A percentile compares a stretch with the other conserved stretches of the same genome.
phyloP scores from a whole-genome alignment of 2,329 filamentous ascomycete species.

The Penicillium crustosum region DNA sequence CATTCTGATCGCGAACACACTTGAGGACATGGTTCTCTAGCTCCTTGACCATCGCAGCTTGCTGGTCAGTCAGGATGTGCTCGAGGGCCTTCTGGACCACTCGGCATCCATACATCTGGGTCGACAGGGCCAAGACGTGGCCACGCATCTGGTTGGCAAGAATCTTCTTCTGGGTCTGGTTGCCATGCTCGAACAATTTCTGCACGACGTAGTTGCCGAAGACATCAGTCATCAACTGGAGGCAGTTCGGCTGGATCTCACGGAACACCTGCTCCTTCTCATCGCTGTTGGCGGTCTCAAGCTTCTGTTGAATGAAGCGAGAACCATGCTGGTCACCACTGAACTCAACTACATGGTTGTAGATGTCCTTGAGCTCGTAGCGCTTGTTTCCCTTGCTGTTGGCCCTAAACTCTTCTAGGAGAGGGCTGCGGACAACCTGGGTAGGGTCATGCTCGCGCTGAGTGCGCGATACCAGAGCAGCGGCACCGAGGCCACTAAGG shows the following conservation, averaged over 20 bases:
- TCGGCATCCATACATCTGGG: constrained; percentile 89
- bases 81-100: constrained; percentile 96
- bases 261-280: constrained; percentile 89
- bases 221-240: constrained; percentile 91
- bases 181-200: constrained; percentile 95
- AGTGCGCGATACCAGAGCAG: constrained; percentile 42
- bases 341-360: constrained; percentile 85
- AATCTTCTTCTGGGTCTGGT: constrained; percentile 86
- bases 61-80: constrained; percentile 87
- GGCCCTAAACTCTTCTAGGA: constrained; percentile 76
- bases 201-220: constrained; percentile 99
- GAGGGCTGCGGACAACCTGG: constrained; percentile 65
- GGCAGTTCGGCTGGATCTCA: constrained; percentile 78
- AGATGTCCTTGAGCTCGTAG: constrained; percentile 87
- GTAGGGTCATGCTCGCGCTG: constrained; percentile 59
- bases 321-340: constrained; percentile 95
- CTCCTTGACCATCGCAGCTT: constrained; percentile 79
- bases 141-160: constrained; percentile 85
- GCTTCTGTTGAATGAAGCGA: constrained; percentile 89
- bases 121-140: constrained; percentile 74
- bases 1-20: constrained; percentile 83
- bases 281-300: constrained; percentile 90
- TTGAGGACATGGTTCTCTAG: constrained; percentile 72
- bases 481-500: constrained; percentile 30
- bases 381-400: constrained; percentile 71